phyloP scores from a whole-genome alignment of 2,329 filamentous ascomycete genomes.

The Aspergillus sp. region DNA sequence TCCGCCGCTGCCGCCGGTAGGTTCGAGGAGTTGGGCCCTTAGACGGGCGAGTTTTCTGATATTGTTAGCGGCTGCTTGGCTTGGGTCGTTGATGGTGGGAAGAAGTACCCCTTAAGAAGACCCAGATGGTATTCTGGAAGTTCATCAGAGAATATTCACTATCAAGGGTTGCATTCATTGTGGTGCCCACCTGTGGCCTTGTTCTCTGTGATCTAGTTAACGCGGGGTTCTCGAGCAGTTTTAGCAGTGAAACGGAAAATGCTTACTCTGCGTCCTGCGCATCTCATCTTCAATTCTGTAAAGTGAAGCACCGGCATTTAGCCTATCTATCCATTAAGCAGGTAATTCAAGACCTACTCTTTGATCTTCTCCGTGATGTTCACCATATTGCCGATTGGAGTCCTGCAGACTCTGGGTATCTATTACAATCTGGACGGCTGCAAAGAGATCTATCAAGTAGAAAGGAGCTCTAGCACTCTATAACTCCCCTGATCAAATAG shows the following conservation, averaged over 20 bases:
- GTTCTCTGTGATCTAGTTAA: slow-evolving; percentile 62
- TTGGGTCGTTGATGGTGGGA: neutral
- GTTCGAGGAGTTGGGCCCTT: slow-evolving; percentile 88
- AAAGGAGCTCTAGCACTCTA: neutral
- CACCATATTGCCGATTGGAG: slow-evolving; percentile 61
- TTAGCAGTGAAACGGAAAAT: slow-evolving; percentile 7
- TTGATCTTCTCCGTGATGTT: slow-evolving; percentile 99
- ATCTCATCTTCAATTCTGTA: slow-evolving; percentile 98
- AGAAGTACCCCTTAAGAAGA: slow-evolving; percentile 79
- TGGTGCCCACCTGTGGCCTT: slow-evolving; percentile 82
- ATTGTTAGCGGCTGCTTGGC: slow-evolving; percentile 12
- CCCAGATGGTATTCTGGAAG: slow-evolving; percentile 89
- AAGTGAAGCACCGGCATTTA: neutral
- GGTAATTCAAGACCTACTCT: slow-evolving; percentile 56
- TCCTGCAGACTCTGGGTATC: slow-evolving; percentile 17
- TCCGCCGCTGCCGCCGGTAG: slow-evolving; percentile 70
- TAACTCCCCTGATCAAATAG: neutral
- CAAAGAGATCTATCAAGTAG: neutral
- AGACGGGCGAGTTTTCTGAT: slow-evolving; percentile 90
- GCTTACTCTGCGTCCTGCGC: slow-evolving; percentile 92
- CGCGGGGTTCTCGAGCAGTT: slow-evolving; percentile 15
- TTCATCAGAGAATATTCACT: slow-evolving; percentile 5
- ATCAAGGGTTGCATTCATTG: neutral
- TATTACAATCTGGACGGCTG: neutral
- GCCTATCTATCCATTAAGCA: neutral